Percentiles rank a stretch among this genome's conserved stretches.
phyloP scores from a whole-genome alignment of 805 yeast species.

The Brettanomyces nanus region DNA sequence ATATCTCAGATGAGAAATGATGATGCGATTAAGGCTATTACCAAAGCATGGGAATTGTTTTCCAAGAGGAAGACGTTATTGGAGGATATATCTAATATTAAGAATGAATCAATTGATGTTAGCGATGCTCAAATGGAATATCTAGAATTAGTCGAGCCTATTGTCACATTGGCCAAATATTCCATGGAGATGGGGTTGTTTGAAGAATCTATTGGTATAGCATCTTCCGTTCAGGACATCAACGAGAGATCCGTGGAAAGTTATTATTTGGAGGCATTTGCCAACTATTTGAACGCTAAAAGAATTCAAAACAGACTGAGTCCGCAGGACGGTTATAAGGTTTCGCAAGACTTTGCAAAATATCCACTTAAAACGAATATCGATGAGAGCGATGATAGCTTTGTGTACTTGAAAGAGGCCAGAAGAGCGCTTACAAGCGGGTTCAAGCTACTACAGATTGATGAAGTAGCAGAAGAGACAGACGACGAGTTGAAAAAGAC shows the following conservation, averaged over 20 bases:
- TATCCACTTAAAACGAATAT: constrained; percentile 19
- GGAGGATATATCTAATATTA: constrained; percentile 31
- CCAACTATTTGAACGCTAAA: constrained; percentile 46
- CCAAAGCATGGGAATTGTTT: constrained; percentile 66
- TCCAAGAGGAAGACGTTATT: constrained; percentile 39
- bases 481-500: constrained; percentile 56
- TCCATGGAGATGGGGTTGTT: constrained; percentile 70
- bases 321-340: constrained; percentile 10
- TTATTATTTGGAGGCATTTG: constrained; percentile 76
- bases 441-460: constrained; percentile 28
- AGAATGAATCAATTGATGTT: constrained; percentile 24
- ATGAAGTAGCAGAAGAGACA: constrained; percentile 29
- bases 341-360: constrained; percentile 35
- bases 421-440: constrained; percentile 33
- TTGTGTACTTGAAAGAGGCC: constrained; percentile 29
- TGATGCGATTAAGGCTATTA: constrained; percentile 67
- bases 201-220: constrained; percentile 60
- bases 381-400: constrained; percentile 24
- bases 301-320: constrained; percentile 20
- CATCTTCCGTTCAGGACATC: constrained; percentile 59
- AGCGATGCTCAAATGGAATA: constrained; percentile 43
- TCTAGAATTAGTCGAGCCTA: constrained; percentile 63
- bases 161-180: constrained; percentile 63
- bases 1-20: constrained; percentile 73
- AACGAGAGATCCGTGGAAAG: constrained; percentile 81